Conservation (phyloP, 257 asterid species). For the Petunia secreta region DNA sequence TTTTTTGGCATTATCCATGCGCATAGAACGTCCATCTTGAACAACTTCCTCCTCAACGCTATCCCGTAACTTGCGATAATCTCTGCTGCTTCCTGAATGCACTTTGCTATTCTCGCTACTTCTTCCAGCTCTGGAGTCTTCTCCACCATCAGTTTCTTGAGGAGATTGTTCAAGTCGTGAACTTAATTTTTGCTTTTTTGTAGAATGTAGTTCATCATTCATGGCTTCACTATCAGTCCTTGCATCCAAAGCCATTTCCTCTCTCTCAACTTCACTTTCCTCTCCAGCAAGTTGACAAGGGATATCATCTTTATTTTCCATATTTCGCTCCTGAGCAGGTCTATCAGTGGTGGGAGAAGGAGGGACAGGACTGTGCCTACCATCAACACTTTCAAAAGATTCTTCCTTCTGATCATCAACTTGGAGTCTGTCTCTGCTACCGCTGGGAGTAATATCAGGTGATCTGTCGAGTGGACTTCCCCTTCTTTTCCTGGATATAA, state of each 20-base stretch:
- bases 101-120: slow-evolving; percentile 78
- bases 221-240: slow-evolving; percentile 34
- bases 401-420: slow-evolving; percentile 45
- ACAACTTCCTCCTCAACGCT: slow-evolving; percentile 66
- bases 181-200: slow-evolving; percentile 45
- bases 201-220: slow-evolving; percentile 48
- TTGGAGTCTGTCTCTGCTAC: slow-evolving; percentile 41
- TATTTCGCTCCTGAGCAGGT: slow-evolving; percentile 53
- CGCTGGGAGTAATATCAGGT: slow-evolving; percentile 45
- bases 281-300: slow-evolving; percentile 47
- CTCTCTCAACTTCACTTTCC: slow-evolving; percentile 51
- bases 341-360: slow-evolving; percentile 50
- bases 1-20: slow-evolving; percentile 46
- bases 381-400: slow-evolving; percentile 52
- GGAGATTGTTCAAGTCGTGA: slow-evolving; percentile 48
- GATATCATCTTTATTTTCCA: slow-evolving; percentile 43
- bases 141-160: slow-evolving; percentile 63
- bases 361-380: slow-evolving; percentile 45
- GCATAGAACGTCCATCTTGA: slow-evolving; percentile 55
- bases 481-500: slow-evolving; percentile 49
- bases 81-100: slow-evolving; percentile 77
- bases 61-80: slow-evolving; percentile 54
- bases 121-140: slow-evolving; percentile 63
- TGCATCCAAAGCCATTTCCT: slow-evolving; percentile 46
- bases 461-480: slow-evolving; percentile 50